Evolutionary conservation across 306 rosid genomes (phyloP).

Genomic region (Senna tora): DNA sequence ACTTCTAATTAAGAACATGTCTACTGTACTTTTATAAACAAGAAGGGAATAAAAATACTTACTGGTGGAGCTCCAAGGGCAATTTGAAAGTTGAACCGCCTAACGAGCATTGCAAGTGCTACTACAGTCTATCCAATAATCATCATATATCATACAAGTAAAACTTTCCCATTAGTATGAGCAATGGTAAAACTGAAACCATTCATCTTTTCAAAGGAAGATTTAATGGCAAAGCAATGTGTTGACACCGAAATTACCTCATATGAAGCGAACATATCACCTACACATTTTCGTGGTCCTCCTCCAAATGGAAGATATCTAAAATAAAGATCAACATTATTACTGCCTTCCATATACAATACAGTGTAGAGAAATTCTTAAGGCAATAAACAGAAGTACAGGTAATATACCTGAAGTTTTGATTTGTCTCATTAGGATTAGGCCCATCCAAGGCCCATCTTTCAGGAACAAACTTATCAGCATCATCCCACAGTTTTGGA

Average conservation of each 20-base stretch:
- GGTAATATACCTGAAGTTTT: conserved; percentile 72
- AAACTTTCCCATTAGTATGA: conserved; percentile 29
- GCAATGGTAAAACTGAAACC: conserved; percentile 3
- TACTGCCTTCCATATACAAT: conserved; percentile 12
- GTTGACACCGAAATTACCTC: conserved; percentile 64
- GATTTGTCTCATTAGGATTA: conserved; percentile 93
- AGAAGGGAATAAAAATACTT: conserved; percentile 33
- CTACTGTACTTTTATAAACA: background rate
- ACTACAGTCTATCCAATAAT: conserved; percentile 66
- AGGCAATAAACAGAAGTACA: conserved; percentile 20
- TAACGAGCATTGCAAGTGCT: conserved; percentile 91
- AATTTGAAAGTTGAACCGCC: conserved; percentile 81
- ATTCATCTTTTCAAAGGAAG: conserved; percentile 10
- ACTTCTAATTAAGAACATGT: conserved; percentile 7
- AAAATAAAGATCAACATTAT: conserved; percentile 35
- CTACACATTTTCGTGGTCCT: conserved; percentile 91
- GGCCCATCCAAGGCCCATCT: conserved; percentile 98
- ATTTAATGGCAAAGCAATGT: conserved; percentile 2
- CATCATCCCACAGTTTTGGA: conserved; percentile 80
- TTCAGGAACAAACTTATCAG: conserved; percentile 88
- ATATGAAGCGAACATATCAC: conserved; percentile 89
- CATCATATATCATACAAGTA: conserved; percentile 28
- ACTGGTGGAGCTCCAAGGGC: conserved; percentile 94
- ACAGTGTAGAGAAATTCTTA: conserved; percentile 13
- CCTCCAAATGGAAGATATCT: conserved; percentile 98